Evolutionary conservation across 805 yeast genomes (phyloP), one percentile per base, ranked within the genome.

Genomic region (Ogataea pilisensis): DNA sequence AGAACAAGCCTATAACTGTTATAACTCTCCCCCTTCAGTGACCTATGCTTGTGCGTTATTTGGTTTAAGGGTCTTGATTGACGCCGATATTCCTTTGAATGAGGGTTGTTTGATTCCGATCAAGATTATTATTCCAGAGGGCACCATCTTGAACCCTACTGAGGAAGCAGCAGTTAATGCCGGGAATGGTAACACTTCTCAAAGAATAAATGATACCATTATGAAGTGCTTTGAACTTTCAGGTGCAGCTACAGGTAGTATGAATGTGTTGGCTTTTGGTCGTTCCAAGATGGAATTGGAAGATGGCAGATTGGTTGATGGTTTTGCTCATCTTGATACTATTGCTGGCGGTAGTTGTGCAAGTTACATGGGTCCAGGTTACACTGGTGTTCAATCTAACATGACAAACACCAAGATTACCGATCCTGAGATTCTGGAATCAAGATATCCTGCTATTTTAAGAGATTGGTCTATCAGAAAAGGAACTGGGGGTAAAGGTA

Each of bases 241-340:
- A 55, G 95, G 95, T 2, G 95, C 88, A 43, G 85, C 95, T 1
- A 95, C 86, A 58, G 95, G 96, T 21, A 88, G 90, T 42, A 85
- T 93, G 65, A 89, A 89, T 63, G 87, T 86, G 61, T 72, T 89
- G 46, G 85, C 93, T 0, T 89, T 88, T 65, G 96, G 96, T 12
- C 73, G 73, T 21, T 40, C 44, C 9, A 38, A 38, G 13, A 6
- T 32, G 25, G 17, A 4, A 6, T 25, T 38, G 3, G 80, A 76
- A 39, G 86, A 84, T 35, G 72, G 73, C 35, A 66, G 63, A 39
- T 64, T 63, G 16, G 52, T 44, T 3, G 60, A 65, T 18, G 74
- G 77, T 8, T 75, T 75, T 53, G 81, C 78, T 4, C 71, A 71
- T 52, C 69, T 72, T 39, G 81, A 76, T 49, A 73, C 81, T 2